phyloP scores from a whole-genome alignment of 306 rosid species.

The Rosa chinensis region DNA sequence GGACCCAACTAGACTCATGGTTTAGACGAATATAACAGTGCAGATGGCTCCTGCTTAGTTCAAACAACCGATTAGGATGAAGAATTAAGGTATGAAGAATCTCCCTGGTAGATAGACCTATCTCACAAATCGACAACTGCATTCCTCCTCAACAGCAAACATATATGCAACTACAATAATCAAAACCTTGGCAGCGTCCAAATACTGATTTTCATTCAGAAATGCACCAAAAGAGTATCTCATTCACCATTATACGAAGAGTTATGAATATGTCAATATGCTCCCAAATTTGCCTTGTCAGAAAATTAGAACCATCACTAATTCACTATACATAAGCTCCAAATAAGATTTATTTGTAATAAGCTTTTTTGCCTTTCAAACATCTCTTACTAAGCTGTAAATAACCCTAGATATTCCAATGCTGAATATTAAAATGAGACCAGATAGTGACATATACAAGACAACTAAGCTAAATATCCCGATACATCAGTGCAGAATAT shows the following conservation, averaged over 20 bases:
- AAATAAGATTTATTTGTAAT: neutral
- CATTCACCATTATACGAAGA: neutral
- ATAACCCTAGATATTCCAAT: slow-evolving; percentile 12
- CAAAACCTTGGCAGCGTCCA: neutral
- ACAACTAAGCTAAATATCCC: slow-evolving; percentile 31
- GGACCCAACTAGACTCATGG: neutral
- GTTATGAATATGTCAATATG: neutral
- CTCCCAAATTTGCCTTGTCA: neutral
- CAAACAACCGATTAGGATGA: neutral
- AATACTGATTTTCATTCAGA: neutral
- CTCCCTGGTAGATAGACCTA: neutral
- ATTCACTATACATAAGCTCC: slow-evolving; percentile 22
- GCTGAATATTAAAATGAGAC: slow-evolving; percentile 13
- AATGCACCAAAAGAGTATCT: neutral
- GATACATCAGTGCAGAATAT: slow-evolving; percentile 28
- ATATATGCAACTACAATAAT: neutral
- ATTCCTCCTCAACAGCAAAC: neutral
- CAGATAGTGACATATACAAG: slow-evolving; percentile 37
- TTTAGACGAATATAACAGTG: neutral
- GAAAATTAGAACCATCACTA: neutral
- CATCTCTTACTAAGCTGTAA: neutral
- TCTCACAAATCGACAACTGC: neutral
- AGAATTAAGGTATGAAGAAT: neutral
- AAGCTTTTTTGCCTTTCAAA: slow-evolving; percentile 13
- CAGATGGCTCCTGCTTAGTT: neutral